phyloP scores from a whole-genome alignment of 2,329 filamentous ascomycete species.

The Chaetomiaceae sp. region DNA sequence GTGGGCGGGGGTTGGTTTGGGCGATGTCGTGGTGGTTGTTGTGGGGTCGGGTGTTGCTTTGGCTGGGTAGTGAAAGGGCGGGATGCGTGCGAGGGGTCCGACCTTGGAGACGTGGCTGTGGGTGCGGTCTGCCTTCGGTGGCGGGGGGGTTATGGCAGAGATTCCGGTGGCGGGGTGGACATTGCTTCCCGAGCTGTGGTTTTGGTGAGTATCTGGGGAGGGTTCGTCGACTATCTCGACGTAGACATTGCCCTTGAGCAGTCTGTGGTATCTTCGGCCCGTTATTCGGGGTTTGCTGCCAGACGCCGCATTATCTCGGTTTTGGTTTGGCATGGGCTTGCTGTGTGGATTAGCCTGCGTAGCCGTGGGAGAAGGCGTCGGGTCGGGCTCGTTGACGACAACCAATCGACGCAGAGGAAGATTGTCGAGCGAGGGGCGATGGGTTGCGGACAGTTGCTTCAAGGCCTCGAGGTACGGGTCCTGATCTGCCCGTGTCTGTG shows the following conservation, averaged over 20 bases:
- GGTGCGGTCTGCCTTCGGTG: no score
- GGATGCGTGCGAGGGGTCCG: no score
- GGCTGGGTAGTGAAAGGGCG: no score
- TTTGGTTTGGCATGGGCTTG: background rate
- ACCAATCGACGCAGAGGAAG: background rate
- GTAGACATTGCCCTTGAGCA: conserved; percentile 8
- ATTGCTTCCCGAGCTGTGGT: conserved; percentile 14
- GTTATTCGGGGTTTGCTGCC: conserved; percentile 1
- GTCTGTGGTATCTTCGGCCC: conserved; percentile 10
- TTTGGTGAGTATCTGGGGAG: conserved; percentile 7
- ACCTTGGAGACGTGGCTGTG: no score
- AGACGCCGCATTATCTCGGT: background rate
- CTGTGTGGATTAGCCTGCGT: background rate
- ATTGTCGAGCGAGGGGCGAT: background rate
- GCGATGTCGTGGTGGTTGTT: background rate
- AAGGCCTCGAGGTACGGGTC: background rate
- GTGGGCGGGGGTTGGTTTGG: background rate
- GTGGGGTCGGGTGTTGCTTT: background rate
- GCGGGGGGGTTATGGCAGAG: background rate
- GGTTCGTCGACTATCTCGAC: conserved; percentile 9
- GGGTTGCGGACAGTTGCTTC: conserved; percentile 1
- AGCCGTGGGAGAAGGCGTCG: no score
- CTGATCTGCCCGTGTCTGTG: no score
- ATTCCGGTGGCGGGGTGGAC: conserved; percentile 13
- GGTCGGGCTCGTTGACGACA: background rate